These are phyloP conservation scores for Raddia guianensis DNA, from an alignment of 176 grass and related monocot species.

Conservation along the genomic window DNA sequence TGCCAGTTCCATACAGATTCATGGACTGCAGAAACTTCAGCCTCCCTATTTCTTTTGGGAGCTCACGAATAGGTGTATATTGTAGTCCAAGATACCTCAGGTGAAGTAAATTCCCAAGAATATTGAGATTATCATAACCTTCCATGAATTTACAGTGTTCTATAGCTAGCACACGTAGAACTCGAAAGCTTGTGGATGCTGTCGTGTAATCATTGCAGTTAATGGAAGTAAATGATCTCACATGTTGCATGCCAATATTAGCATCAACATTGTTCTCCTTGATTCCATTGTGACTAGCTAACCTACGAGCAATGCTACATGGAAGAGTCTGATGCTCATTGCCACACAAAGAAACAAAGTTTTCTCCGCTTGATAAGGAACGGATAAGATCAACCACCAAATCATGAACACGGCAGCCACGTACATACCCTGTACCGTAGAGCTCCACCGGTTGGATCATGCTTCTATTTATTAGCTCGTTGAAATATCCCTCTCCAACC, in stretches of 20 bases:
- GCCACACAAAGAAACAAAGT: conserved; percentile 22
- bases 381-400: not conserved
- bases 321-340: not conserved
- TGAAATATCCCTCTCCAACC: conserved; percentile 20
- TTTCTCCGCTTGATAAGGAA: not conserved
- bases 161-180: conserved; percentile 3
- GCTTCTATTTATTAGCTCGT: not conserved
- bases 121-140: not conserved
- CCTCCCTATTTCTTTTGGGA: not conserved
- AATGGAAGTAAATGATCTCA: conserved; percentile 12
- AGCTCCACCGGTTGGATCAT: not conserved
- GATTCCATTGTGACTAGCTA: not conserved
- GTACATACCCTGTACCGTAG: fast-evolving
- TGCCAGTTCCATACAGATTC: fast-evolving
- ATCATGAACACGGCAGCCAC: not conserved
- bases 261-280: not conserved
- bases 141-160: not conserved
- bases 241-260: not conserved
- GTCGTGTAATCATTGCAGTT: fast-evolving
- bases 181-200: not conserved
- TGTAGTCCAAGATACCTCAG: conserved; percentile 14
- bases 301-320: not conserved
- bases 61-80: not conserved
- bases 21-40: conserved; percentile 1
- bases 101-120: not conserved